phyloP scores from a whole-genome alignment of 2,329 filamentous ascomycete species.

The Aspergillus sp. region DNA sequence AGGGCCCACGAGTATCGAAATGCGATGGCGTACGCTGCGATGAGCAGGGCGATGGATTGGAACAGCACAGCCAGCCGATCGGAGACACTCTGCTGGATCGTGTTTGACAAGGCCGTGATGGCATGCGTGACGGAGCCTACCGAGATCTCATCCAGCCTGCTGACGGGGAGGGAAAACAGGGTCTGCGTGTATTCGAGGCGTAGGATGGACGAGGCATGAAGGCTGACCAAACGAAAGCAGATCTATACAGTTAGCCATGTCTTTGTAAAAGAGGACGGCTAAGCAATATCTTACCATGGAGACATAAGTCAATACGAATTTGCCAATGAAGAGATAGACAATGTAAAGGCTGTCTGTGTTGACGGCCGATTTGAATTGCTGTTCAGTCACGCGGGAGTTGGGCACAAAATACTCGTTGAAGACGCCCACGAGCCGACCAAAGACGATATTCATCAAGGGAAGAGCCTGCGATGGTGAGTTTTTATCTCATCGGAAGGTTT shows the following conservation, averaged over 20 bases:
- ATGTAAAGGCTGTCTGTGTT: slow-evolving; percentile 49
- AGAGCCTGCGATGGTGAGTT: slow-evolving; percentile 5
- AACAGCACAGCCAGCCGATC: slow-evolving; percentile 45
- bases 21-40: slow-evolving; percentile 44
- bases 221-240: slow-evolving; percentile 44
- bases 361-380: slow-evolving; percentile 46
- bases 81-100: slow-evolving; percentile 49
- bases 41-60: slow-evolving; percentile 33
- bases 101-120: slow-evolving; percentile 49
- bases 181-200: slow-evolving; percentile 47
- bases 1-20: slow-evolving; percentile 51
- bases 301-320: slow-evolving; percentile 49
- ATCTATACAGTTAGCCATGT: slow-evolving; percentile 23
- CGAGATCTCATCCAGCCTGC: slow-evolving; percentile 45
- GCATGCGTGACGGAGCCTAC: slow-evolving; percentile 46
- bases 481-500: neutral
- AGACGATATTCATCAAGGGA: slow-evolving; percentile 55
- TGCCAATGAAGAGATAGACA: slow-evolving; percentile 54
- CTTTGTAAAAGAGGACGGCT: neutral
- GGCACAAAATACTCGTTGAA: slow-evolving; percentile 52
- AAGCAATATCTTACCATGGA: slow-evolving; percentile 40
- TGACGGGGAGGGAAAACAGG: slow-evolving; percentile 45
- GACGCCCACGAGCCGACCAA: slow-evolving; percentile 49
- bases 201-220: slow-evolving; percentile 47
- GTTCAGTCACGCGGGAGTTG: slow-evolving; percentile 35